phyloP scores from a whole-genome alignment of 495 filamentous ascomycete genomes.

The Bryoglossum gracile region DNA sequence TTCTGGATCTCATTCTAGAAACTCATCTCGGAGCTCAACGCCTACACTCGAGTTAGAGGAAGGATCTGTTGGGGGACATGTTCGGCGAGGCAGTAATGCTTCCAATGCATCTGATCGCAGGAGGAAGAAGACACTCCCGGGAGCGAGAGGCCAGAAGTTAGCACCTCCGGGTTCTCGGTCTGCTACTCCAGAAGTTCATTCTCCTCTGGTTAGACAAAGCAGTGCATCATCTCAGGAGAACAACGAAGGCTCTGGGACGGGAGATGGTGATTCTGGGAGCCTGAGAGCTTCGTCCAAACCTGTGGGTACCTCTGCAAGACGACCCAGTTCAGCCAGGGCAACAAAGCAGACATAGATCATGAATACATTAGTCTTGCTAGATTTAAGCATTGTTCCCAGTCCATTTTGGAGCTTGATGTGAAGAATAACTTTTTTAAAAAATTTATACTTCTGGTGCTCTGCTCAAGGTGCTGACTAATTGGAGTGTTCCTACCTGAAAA shows the following conservation, averaged over 20 bases:
- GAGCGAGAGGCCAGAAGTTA: constrained; percentile 13
- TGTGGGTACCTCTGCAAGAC: constrained; percentile 6
- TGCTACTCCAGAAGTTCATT: constrained; percentile 43
- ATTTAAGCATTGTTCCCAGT: too few species aligned
- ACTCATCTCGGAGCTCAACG: constrained; percentile 30
- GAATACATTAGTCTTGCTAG: too few species aligned
- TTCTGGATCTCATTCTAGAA: constrained; percentile 40
- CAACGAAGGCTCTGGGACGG: constrained; percentile 12
- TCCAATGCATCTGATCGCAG: constrained; percentile 43
- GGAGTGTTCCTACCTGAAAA: too few species aligned
- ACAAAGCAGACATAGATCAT: constrained; percentile 14
- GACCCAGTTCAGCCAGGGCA: constrained; percentile 6
- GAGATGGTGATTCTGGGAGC: constrained; percentile 11
- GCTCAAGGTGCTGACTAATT: too few species aligned
- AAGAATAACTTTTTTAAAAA: too few species aligned
- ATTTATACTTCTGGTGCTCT: too few species aligned
- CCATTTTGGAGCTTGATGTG: too few species aligned
- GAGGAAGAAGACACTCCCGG: constrained; percentile 19
- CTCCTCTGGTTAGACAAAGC: constrained; percentile 42
- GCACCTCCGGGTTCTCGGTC: constrained; percentile 35
- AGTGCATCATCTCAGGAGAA: constrained; percentile 26
- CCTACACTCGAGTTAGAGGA: constrained; percentile 20
- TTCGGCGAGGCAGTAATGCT: constrained; percentile 37
- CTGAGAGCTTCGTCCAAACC: constrained; percentile 12
- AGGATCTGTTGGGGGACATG: constrained; percentile 15